Conservation (phyloP, 2,329 filamentous ascomycete species). For the Nemania serpens region DNA sequence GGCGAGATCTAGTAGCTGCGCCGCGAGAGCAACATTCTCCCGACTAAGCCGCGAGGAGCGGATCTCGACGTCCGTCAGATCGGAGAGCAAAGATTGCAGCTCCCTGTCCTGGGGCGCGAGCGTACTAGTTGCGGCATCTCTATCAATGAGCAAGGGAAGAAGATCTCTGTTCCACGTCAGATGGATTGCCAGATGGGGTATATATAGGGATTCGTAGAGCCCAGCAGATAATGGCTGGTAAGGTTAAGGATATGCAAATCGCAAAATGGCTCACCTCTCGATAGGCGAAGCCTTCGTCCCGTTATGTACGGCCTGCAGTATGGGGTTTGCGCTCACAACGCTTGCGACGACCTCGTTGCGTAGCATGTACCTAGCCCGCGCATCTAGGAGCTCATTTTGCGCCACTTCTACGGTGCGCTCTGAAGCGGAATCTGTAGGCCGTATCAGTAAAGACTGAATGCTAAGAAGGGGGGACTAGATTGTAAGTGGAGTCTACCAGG, state of each 20-base stretch:
- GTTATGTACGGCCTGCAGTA: constrained; percentile 76
- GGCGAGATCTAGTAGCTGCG: constrained; percentile 66
- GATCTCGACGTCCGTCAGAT: constrained; percentile 61
- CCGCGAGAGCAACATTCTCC: constrained; percentile 66
- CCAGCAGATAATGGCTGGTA: neutral
- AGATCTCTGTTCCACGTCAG: constrained; percentile 59
- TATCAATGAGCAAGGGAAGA: constrained; percentile 66
- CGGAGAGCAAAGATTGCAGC: constrained; percentile 55
- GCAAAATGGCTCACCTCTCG: constrained; percentile 62
- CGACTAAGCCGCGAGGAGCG: constrained; percentile 60
- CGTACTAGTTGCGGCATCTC: constrained; percentile 68
- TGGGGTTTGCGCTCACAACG: constrained; percentile 73
- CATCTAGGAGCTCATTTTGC: constrained; percentile 70
- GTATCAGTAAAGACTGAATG: constrained; percentile 36
- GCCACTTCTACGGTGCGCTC: constrained; percentile 52
- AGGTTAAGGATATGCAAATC: neutral
- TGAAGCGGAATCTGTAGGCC: constrained; percentile 48
- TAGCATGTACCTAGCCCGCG: constrained; percentile 71
- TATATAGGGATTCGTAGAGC: neutral
- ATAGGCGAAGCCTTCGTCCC: constrained; percentile 65
- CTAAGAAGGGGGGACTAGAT: neutral
- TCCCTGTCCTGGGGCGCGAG: constrained; percentile 64
- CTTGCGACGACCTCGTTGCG: constrained; percentile 71
- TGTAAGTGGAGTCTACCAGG: constrained; percentile 40
- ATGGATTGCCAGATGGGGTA: neutral